phyloP scores from a whole-genome alignment of 495 filamentous ascomycete species.

The Trichoderma erinaceum region DNA sequence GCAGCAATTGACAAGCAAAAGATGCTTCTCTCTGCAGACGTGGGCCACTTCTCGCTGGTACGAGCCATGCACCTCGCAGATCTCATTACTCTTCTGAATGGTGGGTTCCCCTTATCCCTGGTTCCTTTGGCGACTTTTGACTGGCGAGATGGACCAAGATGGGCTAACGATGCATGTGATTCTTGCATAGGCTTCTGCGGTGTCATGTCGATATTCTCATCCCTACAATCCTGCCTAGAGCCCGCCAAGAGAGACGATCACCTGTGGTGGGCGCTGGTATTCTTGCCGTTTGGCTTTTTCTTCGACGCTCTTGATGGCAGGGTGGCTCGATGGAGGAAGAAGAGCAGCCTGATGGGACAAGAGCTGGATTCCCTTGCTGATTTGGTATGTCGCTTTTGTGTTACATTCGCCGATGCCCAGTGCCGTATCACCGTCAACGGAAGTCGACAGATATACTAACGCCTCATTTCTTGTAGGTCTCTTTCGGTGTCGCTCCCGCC shows the following conservation, averaged over 20 bases:
- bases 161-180: neutral
- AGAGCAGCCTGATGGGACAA: slow-evolving; percentile 95
- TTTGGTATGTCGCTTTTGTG: slow-evolving; percentile 54
- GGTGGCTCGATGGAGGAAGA: slow-evolving; percentile 90
- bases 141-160: neutral
- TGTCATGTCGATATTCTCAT: slow-evolving; percentile 92
- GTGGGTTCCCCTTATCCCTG: slow-evolving; percentile 39
- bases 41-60: slow-evolving; percentile 62
- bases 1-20: slow-evolving; percentile 65
- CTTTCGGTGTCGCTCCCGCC: slow-evolving; percentile 90
- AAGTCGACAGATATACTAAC: slow-evolving; percentile 13
- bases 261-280: slow-evolving; percentile 73
- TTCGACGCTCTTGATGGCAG: slow-evolving; percentile 99
- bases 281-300: slow-evolving; percentile 92
- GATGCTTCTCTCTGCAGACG: slow-evolving; percentile 65
- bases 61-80: slow-evolving; percentile 91
- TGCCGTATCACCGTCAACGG: neutral
- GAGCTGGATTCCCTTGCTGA: slow-evolving; percentile 97
- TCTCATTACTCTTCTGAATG: slow-evolving; percentile 91
- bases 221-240: slow-evolving; percentile 86
- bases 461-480: slow-evolving; percentile 55
- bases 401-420: neutral
- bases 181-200: slow-evolving; percentile 61
- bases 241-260: slow-evolving; percentile 57
- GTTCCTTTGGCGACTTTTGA: neutral